phyloP scores from a whole-genome alignment of 2,329 filamentous ascomycete species.

The Fusarium zealandicum region DNA sequence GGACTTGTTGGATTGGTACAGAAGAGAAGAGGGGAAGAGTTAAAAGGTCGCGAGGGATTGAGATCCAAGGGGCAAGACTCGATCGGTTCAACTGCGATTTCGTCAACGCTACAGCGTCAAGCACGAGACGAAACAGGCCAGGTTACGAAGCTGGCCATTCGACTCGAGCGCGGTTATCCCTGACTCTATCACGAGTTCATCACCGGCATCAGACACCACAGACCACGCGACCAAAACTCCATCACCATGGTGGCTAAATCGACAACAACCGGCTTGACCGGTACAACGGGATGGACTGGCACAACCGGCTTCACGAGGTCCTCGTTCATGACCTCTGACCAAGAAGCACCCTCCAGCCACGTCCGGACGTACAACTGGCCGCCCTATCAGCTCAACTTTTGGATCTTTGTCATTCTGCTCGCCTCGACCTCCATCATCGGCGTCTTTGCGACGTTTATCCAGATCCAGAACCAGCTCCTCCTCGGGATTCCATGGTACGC shows the following conservation, averaged over 20 bases:
- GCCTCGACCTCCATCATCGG: conserved; percentile 66
- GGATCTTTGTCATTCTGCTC: conserved; percentile 71
- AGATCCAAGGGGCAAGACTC: neutral
- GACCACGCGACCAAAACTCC: neutral
- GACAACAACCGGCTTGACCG: conserved; percentile 40
- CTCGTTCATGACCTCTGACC: conserved; percentile 53
- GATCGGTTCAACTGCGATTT: neutral
- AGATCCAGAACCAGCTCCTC: conserved; percentile 62
- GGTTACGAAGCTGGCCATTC: neutral
- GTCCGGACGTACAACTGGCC: conserved; percentile 73
- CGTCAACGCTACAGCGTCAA: neutral
- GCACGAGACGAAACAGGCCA: neutral
- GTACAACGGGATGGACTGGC: conserved; percentile 38
- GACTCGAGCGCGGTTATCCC: neutral
- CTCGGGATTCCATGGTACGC: conserved; percentile 67
- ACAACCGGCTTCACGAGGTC: conserved; percentile 44
- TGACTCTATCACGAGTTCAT: neutral
- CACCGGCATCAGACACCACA: neutral
- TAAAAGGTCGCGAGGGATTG: neutral
- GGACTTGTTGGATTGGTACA: neutral
- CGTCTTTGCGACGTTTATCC: conserved; percentile 66
- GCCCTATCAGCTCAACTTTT: conserved; percentile 70
- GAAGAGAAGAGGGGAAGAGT: neutral
- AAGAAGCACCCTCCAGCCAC: conserved; percentile 50
- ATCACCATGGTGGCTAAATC: conserved; percentile 42